phyloP scores from a whole-genome alignment of 148 eudicot species.

The Rhododendron mucronatum region DNA sequence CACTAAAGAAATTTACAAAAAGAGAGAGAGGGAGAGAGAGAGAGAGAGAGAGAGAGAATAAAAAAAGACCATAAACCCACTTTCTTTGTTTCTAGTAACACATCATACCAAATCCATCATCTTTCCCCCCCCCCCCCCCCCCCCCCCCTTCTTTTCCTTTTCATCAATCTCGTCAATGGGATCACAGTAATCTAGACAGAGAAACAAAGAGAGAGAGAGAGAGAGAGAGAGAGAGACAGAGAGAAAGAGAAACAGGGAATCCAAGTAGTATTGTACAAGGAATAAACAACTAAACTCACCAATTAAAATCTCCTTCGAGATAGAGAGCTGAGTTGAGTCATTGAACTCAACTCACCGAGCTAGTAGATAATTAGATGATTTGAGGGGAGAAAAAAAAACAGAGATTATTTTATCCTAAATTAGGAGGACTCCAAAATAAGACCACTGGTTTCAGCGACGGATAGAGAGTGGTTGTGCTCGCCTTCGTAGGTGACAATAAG shows the following conservation, averaged over 20 bases:
- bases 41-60: too few species aligned
- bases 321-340: not conserved
- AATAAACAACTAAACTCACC: not conserved
- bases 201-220: not conserved
- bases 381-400: not conserved
- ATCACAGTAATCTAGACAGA: not conserved
- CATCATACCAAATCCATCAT: slow-evolving; percentile 34
- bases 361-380: not conserved
- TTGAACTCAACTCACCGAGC: not conserved
- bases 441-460: slow-evolving; percentile 41
- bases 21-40: not conserved
- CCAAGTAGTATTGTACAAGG: slow-evolving; percentile 8
- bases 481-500: slow-evolving; percentile 90
- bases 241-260: not conserved
- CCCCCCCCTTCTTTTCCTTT: not conserved
- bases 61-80: not conserved
- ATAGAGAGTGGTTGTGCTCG: slow-evolving; percentile 73
- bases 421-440: slow-evolving; percentile 85
- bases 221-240: not conserved
- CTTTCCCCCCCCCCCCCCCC: too few species aligned
- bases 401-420: not conserved
- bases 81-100: not conserved
- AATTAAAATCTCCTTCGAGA: slow-evolving; percentile 13
- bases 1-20: not conserved
- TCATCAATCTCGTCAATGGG: not conserved